Evolutionary conservation across 768 basidiomycete genomes (phyloP).

Genomic region (Tulasnella sp.): DNA sequence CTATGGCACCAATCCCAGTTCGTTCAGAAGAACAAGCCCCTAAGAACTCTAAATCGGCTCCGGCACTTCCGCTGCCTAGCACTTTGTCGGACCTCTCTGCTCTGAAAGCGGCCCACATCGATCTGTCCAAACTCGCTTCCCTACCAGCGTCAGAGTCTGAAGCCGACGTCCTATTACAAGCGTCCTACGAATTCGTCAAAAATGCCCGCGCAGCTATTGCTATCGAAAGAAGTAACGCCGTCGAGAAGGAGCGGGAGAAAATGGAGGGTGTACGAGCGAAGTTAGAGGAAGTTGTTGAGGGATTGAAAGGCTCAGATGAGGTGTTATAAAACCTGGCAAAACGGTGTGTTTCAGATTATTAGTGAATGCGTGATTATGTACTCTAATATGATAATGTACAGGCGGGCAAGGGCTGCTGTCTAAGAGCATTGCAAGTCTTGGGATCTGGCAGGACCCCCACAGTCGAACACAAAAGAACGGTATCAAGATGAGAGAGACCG

Average conservation of each 20-base stretch:
- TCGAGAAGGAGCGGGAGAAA: conserved; percentile 10
- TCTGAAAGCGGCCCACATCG: conserved; percentile 9
- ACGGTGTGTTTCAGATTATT: neutral
- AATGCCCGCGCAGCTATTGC: conserved; percentile 1
- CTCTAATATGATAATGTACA: no score
- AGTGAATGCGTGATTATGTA: no score
- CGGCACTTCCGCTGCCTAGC: neutral
- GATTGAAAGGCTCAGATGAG: neutral
- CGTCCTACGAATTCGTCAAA: conserved; percentile 15
- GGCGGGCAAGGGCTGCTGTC: no score
- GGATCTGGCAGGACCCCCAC: no score
- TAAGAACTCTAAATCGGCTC: neutral
- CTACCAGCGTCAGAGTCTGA: neutral
- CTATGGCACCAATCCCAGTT: neutral
- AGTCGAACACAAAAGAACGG: no score
- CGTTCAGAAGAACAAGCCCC: neutral
- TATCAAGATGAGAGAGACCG: no score
- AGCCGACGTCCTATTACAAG: neutral
- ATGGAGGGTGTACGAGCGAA: conserved; percentile 7
- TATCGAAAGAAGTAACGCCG: neutral
- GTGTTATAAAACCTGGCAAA: neutral
- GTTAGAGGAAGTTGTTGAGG: conserved; percentile 14
- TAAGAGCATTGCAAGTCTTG: no score
- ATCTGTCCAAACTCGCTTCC: neutral
- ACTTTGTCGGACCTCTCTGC: conserved; percentile 5